Base-by-base conservation (phyloP, 192 early-diverging fungal species). In the Mortierella hygrophila region DNA sequence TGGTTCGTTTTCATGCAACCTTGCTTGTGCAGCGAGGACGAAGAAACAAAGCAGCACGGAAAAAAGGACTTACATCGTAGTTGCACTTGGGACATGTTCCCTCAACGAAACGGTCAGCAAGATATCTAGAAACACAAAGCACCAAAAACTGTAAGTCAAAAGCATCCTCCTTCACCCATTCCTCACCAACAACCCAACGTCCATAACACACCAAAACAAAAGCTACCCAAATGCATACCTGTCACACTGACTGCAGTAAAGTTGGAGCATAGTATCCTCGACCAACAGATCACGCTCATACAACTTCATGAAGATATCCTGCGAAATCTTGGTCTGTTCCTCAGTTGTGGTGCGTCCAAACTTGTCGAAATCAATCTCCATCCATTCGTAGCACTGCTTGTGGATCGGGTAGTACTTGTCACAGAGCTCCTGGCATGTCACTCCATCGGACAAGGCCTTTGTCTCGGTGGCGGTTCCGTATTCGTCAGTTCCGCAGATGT, bases 401-500 rank as follows among this genome's bases (percentile, higher is more conserved):
- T 99, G 98, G 68, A 97, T 83, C 21, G 91, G 92, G 85, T 96
- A 86, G 90, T 99, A 99, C 90, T 99, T 99, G 92, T 98, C 97
- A 89, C 99, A 99, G 38, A 99, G 94, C 73, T 93, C 95, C 86
- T 96, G 94, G 90, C 97, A 98, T 20, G 96, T 90, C 18, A 97
- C 89, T 6, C 95, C 95, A 82, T 99, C 99, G 70, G 97, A 94
- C 18, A 99, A 83, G 5, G 99, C 99, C 89, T 99, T 99, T 13
- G 98, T 99, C 90, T 99, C 99, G 16, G 99, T 99, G 6, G 99
- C 97, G 23, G 99, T 99, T 46, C 99, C 99, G 89, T 99, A 99
- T 90, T 99, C 99, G 89, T 99, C 99, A 4, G 99, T 99, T 79
- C 99, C 99, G 90, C 97, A 96, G 76, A 99, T 93, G 80, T 94